phyloP scores from a whole-genome alignment of 805 yeast genomes.

The Dipodascopsis uninucleata region DNA sequence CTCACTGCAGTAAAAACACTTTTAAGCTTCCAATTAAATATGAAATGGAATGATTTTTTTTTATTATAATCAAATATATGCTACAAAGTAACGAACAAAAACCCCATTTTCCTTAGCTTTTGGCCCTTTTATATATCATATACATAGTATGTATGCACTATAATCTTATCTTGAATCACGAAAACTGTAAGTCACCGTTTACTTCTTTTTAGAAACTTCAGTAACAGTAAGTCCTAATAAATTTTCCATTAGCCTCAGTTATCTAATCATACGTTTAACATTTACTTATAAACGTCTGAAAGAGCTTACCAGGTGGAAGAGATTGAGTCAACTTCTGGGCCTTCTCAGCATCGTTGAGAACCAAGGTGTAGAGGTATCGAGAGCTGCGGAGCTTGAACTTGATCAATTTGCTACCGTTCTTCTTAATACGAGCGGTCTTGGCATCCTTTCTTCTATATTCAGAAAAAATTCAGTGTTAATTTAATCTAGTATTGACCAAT shows the following conservation, averaged over 20 bases:
- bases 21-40: too few relatives aligned
- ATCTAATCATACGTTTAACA: neutral
- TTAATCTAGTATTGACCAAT: neutral
- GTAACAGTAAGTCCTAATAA: constrained; percentile 24
- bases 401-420: constrained; percentile 89
- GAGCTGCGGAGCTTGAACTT: constrained; percentile 99
- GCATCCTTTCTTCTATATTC: constrained; percentile 68
- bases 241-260: neutral
- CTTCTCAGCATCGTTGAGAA: constrained; percentile 91
- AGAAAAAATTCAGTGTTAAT: neutral
- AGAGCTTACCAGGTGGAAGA: constrained; percentile 66
- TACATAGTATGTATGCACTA: too few relatives aligned
- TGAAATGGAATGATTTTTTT: too few relatives aligned
- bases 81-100: constrained; percentile 1
- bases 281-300: neutral
- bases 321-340: constrained; percentile 97
- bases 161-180: constrained; percentile 1
- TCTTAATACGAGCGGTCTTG: constrained; percentile 88
- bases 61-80: neutral
- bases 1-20: too few relatives aligned
- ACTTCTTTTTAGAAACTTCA: constrained; percentile 20
- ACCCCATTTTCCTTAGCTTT: constrained; percentile 8
- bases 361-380: constrained; percentile 89
- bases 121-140: neutral
- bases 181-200: neutral